These are phyloP conservation scores for Rhododendron mucronatum DNA, from an alignment of 148 eudicot species.

Conservation along the genomic window DNA sequence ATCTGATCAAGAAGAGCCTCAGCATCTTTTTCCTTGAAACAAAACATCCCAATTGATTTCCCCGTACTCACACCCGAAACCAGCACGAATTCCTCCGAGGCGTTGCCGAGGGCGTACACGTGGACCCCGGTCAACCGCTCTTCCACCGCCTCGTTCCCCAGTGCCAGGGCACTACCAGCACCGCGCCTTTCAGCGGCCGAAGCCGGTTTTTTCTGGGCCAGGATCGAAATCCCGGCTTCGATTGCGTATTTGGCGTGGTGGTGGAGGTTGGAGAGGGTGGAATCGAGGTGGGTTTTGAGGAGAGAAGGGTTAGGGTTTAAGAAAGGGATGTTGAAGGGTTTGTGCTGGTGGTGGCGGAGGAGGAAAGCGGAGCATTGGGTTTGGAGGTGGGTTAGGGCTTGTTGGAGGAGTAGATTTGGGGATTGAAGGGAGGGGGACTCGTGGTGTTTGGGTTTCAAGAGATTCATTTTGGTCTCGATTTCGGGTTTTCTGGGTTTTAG, in stretches of 20 bases:
- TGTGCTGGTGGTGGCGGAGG: slow-evolving; percentile 22
- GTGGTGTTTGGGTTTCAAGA: neutral
- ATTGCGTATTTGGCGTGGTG: slow-evolving; percentile 7
- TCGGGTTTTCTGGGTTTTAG: slow-evolving; percentile 15
- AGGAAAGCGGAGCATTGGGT: slow-evolving; percentile 32
- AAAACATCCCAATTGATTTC: slow-evolving; percentile 62
- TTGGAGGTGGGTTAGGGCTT: slow-evolving; percentile 24
- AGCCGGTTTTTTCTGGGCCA: slow-evolving; percentile 11
- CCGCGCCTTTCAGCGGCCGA: slow-evolving; percentile 18
- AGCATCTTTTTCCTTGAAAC: slow-evolving; percentile 73
- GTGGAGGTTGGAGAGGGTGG: slow-evolving; percentile 26
- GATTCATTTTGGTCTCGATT: neutral
- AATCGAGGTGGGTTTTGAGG: slow-evolving; percentile 33
- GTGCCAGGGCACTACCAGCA: neutral
- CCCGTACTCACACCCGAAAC: slow-evolving; percentile 45
- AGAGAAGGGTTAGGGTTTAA: slow-evolving; percentile 5
- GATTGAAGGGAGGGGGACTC: slow-evolving; percentile 8
- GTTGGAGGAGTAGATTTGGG: slow-evolving; percentile 27
- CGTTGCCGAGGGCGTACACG: slow-evolving; percentile 66
- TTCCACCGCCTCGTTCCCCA: slow-evolving; percentile 54
- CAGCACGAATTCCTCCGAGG: slow-evolving; percentile 66
- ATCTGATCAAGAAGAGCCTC: slow-evolving; percentile 58
- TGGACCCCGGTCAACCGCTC: slow-evolving; percentile 75
- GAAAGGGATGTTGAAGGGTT: slow-evolving; percentile 1
- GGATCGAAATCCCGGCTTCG: slow-evolving; percentile 11